Evolutionary conservation across 257 asterid genomes (phyloP).

Genomic region (Solanum bukasovii): DNA sequence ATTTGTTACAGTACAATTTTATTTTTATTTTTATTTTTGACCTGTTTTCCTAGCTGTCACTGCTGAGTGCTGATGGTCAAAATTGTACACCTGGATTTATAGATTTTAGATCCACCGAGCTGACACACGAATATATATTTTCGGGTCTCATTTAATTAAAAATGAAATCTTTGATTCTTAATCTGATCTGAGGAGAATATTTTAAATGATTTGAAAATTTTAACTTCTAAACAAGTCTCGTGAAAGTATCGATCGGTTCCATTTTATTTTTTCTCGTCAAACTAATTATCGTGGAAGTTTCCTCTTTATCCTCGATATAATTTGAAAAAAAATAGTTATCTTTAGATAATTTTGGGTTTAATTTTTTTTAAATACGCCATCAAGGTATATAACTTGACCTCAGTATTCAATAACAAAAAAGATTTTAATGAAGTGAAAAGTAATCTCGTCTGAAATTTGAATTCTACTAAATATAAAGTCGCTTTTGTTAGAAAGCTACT

Average conservation of each 20-base stretch:
- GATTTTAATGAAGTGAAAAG: too few relatives aligned
- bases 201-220: neutral
- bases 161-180: neutral
- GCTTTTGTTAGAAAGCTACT: too few relatives aligned
- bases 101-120: neutral
- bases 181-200: neutral
- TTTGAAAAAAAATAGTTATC: neutral
- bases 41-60: neutral
- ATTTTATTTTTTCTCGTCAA: neutral
- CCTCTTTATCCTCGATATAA: neutral
- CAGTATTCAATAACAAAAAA: too few relatives aligned
- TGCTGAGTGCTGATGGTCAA: neutral
- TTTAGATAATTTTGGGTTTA: neutral
- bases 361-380: neutral
- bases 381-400: too few relatives aligned
- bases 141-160: neutral
- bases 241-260: neutral
- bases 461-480: too few relatives aligned
- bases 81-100: neutral
- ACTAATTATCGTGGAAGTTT: neutral
- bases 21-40: neutral
- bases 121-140: neutral
- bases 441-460: too few relatives aligned
- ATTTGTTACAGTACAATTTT: neutral
- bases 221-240: neutral